Conservation (phyloP, 2,329 filamentous ascomycete species). For the Moelleriella libera region DNA sequence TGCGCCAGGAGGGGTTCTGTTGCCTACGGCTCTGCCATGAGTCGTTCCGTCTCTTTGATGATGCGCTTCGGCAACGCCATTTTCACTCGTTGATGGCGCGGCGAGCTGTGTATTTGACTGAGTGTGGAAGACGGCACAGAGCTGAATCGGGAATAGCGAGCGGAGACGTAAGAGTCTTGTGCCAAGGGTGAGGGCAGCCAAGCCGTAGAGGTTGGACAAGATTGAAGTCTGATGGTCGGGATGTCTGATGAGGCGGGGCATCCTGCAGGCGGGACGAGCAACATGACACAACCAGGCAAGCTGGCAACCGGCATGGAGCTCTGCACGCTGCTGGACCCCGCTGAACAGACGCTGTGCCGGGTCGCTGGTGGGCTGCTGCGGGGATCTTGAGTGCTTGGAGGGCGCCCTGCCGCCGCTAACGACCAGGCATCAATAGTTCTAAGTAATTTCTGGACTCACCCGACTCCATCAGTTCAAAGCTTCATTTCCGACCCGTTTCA, state of each 20-base stretch:
- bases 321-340: too few relatives aligned
- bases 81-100: conserved; percentile 1
- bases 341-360: too few relatives aligned
- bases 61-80: conserved; percentile 91
- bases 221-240: background rate
- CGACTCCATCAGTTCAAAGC: too few relatives aligned
- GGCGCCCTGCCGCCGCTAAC: too few relatives aligned
- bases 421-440: too few relatives aligned
- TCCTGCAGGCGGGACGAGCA: background rate
- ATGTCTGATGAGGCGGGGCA: background rate
- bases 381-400: too few relatives aligned
- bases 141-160: background rate
- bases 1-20: conserved; percentile 1
- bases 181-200: background rate
- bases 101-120: background rate
- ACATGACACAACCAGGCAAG: too few relatives aligned
- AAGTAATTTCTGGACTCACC: too few relatives aligned
- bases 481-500: too few relatives aligned
- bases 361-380: too few relatives aligned
- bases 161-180: background rate
- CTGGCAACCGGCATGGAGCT: too few relatives aligned
- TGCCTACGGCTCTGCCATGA: conserved; percentile 87
- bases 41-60: conserved; percentile 93
- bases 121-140: background rate
- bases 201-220: background rate